Conservation (phyloP, 768 basidiomycete genomes). For the Pulveroboletus sp. region DNA sequence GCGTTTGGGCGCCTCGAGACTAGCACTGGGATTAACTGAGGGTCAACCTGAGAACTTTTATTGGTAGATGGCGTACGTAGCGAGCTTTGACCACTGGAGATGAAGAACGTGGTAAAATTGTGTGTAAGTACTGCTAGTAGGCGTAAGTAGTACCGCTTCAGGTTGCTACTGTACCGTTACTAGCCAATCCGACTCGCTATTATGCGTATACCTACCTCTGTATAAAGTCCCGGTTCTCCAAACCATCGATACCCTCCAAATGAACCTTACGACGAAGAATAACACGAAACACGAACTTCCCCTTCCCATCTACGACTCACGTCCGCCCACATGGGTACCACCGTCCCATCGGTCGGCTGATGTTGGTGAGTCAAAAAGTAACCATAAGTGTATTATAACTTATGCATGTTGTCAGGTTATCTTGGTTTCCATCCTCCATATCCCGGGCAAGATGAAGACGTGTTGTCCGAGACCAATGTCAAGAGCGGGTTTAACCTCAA, state of each 20-base stretch:
- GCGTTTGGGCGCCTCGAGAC: too few species aligned
- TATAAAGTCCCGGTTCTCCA: too few species aligned
- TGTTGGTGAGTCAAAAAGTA: conserved; percentile 47
- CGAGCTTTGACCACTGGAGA: too few species aligned
- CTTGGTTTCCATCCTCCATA: conserved; percentile 74
- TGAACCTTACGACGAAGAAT: conserved; percentile 20
- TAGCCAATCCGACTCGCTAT: too few species aligned
- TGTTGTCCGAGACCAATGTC: conserved; percentile 60
- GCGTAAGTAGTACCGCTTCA: too few species aligned
- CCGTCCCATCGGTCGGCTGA: conserved; percentile 64
- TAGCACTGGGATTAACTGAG: too few species aligned
- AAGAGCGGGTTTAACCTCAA: conserved; percentile 60
- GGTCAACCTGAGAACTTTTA: too few species aligned
- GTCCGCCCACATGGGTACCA: conserved; percentile 74
- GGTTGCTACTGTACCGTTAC: too few species aligned
- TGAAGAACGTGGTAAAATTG: too few species aligned
- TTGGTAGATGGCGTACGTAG: too few species aligned
- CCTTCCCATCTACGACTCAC: conserved; percentile 59
- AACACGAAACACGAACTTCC: conserved; percentile 24
- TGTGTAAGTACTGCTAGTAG: too few species aligned
- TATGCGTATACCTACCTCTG: too few species aligned
- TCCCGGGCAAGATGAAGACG: conserved; percentile 72
- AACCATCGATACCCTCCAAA: not conserved
- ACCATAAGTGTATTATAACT: not conserved
- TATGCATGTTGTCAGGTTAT: conserved; percentile 48